Percentiles rank a stretch among this genome's conserved stretches.
phyloP scores from a whole-genome alignment of 495 filamentous ascomycete genomes.

The Aspergillus coremiiformis region DNA sequence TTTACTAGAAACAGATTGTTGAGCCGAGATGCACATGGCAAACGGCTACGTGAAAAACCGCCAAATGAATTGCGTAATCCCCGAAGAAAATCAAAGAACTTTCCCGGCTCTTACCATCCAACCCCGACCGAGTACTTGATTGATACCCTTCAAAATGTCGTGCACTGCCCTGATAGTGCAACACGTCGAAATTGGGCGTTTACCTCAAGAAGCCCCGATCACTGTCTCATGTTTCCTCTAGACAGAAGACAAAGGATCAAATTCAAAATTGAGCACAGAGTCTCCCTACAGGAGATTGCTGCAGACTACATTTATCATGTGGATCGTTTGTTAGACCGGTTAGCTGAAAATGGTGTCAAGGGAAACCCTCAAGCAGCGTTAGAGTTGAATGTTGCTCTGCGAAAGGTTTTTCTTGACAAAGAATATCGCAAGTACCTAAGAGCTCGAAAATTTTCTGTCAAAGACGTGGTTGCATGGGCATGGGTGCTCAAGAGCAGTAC shows the following conservation, averaged over 20 bases:
- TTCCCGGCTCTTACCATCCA: neutral
- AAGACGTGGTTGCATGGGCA: slow-evolving; percentile 52
- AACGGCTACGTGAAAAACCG: neutral
- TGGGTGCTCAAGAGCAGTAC: slow-evolving; percentile 47
- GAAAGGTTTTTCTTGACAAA: slow-evolving; percentile 27
- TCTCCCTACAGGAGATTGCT: slow-evolving; percentile 29
- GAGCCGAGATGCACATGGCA: neutral
- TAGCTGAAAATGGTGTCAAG: neutral
- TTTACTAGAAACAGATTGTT: neutral
- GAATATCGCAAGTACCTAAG: slow-evolving; percentile 27
- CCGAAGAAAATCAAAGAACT: neutral
- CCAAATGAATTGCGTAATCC: slow-evolving; percentile 2
- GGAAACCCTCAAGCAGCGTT: neutral
- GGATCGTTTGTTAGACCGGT: slow-evolving; percentile 22
- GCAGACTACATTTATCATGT: slow-evolving; percentile 35
- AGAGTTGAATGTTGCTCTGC: slow-evolving; percentile 10
- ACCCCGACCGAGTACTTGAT: slow-evolving; percentile 33
- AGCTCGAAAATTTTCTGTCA: slow-evolving; percentile 29
- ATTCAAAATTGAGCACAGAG: slow-evolving; percentile 11
- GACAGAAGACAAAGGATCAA: slow-evolving; percentile 6
- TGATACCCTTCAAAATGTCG: slow-evolving; percentile 23
- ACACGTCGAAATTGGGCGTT: neutral
- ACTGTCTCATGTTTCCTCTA: slow-evolving; percentile 4
- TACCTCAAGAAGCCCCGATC: neutral
- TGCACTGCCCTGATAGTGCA: slow-evolving; percentile 13